Evolutionary conservation across 202 grass and related monocot genomes (phyloP).

Genomic region (Alloteropsis angusta): DNA sequence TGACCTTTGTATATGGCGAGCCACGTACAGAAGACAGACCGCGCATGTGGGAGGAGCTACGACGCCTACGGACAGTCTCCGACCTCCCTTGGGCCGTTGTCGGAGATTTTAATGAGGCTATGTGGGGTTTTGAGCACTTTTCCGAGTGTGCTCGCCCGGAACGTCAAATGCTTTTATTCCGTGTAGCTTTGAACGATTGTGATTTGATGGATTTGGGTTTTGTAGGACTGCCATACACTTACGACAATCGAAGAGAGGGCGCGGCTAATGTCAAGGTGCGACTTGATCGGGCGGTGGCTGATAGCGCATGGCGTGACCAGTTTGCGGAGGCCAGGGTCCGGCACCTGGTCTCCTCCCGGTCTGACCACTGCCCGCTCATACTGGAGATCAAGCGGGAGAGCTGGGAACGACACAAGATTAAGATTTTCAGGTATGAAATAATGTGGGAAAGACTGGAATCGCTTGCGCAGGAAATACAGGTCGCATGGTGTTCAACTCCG

Average conservation of each 20-base stretch:
- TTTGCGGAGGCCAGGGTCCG: neutral
- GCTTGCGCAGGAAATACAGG: neutral
- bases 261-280: no score
- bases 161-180: neutral
- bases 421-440: neutral
- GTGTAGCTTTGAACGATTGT: fast-evolving
- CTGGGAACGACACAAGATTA: neutral
- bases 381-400: neutral
- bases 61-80: neutral
- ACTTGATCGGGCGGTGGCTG: neutral
- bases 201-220: neutral
- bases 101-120: neutral
- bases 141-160: fast-evolving
- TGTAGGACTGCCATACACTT: no score
- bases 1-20: neutral
- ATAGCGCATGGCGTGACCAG: neutral
- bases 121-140: neutral
- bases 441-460: neutral
- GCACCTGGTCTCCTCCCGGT: neutral
- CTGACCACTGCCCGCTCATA: neutral
- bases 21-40: neutral
- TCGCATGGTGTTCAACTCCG: neutral
- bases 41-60: neutral
- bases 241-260: no score
- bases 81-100: neutral